A percentile compares a stretch with the other conserved stretches of the same genome.
phyloP scores from a whole-genome alignment of 2,329 filamentous ascomycete species.

The Sporothrix phasma region DNA sequence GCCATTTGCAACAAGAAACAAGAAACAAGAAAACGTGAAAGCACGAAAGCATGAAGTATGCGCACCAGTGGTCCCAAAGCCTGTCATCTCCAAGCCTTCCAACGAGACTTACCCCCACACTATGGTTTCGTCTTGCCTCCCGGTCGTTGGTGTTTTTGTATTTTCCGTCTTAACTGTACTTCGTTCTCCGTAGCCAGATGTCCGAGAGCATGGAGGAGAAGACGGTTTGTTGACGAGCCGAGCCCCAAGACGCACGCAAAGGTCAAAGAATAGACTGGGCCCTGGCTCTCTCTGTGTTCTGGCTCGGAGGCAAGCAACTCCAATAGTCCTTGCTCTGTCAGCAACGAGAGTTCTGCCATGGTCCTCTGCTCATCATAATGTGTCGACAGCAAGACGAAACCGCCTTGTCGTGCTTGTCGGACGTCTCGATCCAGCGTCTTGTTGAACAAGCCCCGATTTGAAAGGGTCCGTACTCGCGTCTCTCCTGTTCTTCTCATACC shows the following conservation, averaged over 20 bases:
- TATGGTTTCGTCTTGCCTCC: slow-evolving; percentile 4
- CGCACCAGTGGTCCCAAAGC: not conserved
- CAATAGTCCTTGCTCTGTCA: too few relatives aligned
- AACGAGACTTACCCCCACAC: slow-evolving; percentile 14
- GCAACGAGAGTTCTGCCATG: not conserved
- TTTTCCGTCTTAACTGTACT: not conserved
- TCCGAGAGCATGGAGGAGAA: not conserved
- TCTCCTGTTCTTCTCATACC: not conserved
- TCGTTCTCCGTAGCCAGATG: not conserved
- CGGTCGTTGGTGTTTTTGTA: not conserved
- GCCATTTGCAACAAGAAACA: not conserved
- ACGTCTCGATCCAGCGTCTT: not conserved
- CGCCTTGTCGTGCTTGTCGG: not conserved
- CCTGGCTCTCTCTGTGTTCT: too few relatives aligned
- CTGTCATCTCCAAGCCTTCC: not conserved
- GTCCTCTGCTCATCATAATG: not conserved
- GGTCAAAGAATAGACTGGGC: too few relatives aligned
- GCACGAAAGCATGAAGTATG: too few relatives aligned
- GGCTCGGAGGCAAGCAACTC: too few relatives aligned
- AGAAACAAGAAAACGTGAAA: too few relatives aligned
- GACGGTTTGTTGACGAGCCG: too few relatives aligned
- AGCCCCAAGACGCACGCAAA: too few relatives aligned
- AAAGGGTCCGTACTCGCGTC: not conserved
- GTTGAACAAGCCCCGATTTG: not conserved
- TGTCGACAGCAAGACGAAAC: not conserved